Percentiles rank a stretch among this genome's conserved stretches.
Conservation (phyloP, 2,329 filamentous ascomycete species). For the Penicillium sp. region DNA sequence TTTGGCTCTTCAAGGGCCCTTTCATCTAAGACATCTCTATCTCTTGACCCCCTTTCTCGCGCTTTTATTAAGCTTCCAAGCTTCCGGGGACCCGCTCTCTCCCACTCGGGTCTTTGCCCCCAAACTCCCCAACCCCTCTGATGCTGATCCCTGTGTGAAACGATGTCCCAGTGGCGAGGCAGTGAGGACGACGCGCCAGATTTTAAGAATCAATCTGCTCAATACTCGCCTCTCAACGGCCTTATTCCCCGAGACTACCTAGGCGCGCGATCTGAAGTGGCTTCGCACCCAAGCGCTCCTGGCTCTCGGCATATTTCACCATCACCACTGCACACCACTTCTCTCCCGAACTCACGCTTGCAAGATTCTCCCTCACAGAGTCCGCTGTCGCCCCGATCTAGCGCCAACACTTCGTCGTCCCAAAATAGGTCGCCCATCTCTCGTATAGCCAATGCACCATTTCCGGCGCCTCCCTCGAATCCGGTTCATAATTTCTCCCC, state of each 20-base stretch:
- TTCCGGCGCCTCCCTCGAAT: conserved; percentile 29
- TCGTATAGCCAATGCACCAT: conserved; percentile 31
- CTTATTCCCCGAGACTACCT: conserved; percentile 40
- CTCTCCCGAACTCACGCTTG: conserved; percentile 20
- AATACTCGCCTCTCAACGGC: conserved; percentile 21
- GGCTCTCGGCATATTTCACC: conserved; percentile 30
- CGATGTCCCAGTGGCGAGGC: conserved; percentile 39
- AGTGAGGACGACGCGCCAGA: conserved; percentile 23
- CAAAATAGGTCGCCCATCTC: conserved; percentile 23
- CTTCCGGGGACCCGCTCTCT: conserved; percentile 3
- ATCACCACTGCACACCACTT: conserved; percentile 33
- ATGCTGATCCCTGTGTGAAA: conserved; percentile 25
- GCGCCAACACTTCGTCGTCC: conserved; percentile 21
- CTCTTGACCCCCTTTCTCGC: background rate
- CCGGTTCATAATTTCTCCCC: conserved; percentile 19
- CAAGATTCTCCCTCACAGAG: conserved; percentile 27
- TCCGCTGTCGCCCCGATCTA: conserved; percentile 28
- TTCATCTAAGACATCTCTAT: background rate
- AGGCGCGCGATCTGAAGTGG: conserved; percentile 30
- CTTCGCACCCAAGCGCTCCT: conserved; percentile 24
- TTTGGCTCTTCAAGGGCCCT: background rate
- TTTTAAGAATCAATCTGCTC: conserved; percentile 13
- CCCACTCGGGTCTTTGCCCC: background rate
- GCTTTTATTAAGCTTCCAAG: conserved; percentile 2
- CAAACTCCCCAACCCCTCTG: conserved; percentile 13